phyloP scores from a whole-genome alignment of 495 filamentous ascomycete genomes.

The Oidiodendron maius region DNA sequence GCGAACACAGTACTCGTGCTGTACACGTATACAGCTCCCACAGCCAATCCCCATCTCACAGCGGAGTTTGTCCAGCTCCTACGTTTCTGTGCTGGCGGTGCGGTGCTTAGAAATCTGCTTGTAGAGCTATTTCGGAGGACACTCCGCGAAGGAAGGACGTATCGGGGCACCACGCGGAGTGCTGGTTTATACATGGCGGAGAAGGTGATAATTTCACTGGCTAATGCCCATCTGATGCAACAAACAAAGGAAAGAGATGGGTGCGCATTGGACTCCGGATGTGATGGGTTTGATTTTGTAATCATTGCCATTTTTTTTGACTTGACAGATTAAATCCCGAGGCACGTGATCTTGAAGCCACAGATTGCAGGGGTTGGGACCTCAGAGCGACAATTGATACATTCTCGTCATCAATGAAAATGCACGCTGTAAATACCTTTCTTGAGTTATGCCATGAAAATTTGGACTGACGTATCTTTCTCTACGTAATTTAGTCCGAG shows the following conservation, averaged over 20 bases:
- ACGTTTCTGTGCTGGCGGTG: constrained; percentile 55
- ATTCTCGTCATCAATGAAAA: too few relatives aligned
- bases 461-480: too few relatives aligned
- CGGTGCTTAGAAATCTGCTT: constrained; percentile 65
- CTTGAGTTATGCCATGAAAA: too few relatives aligned
- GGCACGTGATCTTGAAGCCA: not conserved
- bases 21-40: constrained; percentile 82
- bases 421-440: too few relatives aligned
- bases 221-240: too few relatives aligned
- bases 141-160: constrained; percentile 31
- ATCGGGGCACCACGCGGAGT: constrained; percentile 48
- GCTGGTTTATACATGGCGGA: constrained; percentile 57
- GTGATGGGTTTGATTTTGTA: constrained; percentile 15
- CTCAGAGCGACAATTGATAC: too few relatives aligned
- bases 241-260: constrained; percentile 20
- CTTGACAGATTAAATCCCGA: not conserved
- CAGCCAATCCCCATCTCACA: constrained; percentile 68
- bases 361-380: too few relatives aligned
- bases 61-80: constrained; percentile 78
- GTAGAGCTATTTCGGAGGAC: constrained; percentile 27
- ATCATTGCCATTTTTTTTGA: constrained; percentile 16
- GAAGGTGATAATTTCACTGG: constrained; percentile 5
- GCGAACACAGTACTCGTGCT: constrained; percentile 84
- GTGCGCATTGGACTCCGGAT: constrained; percentile 14
- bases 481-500: too few relatives aligned